Conservation (phyloP, 331 rosid species). For the Spiraea crenata region DNA sequence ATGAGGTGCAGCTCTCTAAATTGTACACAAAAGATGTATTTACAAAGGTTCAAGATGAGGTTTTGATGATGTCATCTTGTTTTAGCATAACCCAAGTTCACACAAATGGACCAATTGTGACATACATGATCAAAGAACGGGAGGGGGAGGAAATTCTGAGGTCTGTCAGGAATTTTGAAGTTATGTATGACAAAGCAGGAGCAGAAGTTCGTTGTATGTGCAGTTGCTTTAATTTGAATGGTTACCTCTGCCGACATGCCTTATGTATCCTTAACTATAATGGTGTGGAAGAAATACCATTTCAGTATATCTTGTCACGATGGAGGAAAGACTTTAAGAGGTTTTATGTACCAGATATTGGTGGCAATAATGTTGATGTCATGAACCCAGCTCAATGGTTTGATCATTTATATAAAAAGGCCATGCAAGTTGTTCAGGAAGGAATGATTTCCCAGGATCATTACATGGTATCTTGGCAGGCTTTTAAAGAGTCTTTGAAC, state of each 20-base stretch:
- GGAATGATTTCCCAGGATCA: slow-evolving; percentile 88
- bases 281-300: slow-evolving; percentile 78
- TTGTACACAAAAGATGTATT: slow-evolving; percentile 66
- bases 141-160: slow-evolving; percentile 48
- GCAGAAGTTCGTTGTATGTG: slow-evolving; percentile 79
- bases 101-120: slow-evolving; percentile 53
- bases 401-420: slow-evolving; percentile 88
- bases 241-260: slow-evolving; percentile 89
- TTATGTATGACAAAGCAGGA: slow-evolving; percentile 70
- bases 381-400: slow-evolving; percentile 91
- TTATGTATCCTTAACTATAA: slow-evolving; percentile 73
- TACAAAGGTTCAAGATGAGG: slow-evolving; percentile 80
- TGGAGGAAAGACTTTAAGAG: slow-evolving; percentile 94
- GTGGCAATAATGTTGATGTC: slow-evolving; percentile 64
- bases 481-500: slow-evolving; percentile 82
- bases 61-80: slow-evolving; percentile 72
- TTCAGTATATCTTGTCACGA: slow-evolving; percentile 71
- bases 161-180: slow-evolving; percentile 60
- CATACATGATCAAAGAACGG: slow-evolving; percentile 67
- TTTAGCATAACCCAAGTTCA: slow-evolving; percentile 58
- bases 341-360: slow-evolving; percentile 64
- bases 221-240: slow-evolving; percentile 82
- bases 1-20: slow-evolving; percentile 84
- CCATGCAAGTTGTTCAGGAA: slow-evolving; percentile 88
- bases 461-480: slow-evolving; percentile 86